Conservation (phyloP, 768 basidiomycete genomes). For the Pisolithus orientalis region DNA sequence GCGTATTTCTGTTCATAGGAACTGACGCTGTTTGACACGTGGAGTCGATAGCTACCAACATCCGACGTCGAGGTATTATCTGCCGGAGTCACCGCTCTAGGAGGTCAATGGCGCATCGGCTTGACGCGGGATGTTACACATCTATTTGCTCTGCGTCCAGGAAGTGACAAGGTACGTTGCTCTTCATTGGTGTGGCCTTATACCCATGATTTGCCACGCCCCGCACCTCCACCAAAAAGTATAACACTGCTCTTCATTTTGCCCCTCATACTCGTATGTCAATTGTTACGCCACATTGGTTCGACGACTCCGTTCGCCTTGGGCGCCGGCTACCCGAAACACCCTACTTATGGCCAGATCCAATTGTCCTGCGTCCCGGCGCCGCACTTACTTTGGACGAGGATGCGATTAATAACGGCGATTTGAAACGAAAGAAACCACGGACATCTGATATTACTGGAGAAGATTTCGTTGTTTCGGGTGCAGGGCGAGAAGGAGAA, state of each 20-base stretch:
- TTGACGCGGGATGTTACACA: slow-evolving; percentile 87
- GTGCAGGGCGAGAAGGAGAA: slow-evolving; percentile 30
- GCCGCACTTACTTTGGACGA: slow-evolving; percentile 12
- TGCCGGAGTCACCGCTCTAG: slow-evolving; percentile 66
- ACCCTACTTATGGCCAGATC: slow-evolving; percentile 72
- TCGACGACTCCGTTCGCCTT: slow-evolving; percentile 69
- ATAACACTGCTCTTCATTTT: slow-evolving; percentile 49
- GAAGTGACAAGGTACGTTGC: slow-evolving; percentile 44
- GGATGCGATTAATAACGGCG: slow-evolving; percentile 8
- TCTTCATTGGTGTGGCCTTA: not conserved
- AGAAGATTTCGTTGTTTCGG: slow-evolving; percentile 1
- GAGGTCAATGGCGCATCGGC: slow-evolving; percentile 74
- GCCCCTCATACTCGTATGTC: slow-evolving; percentile 52
- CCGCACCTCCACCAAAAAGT: slow-evolving; percentile 17
- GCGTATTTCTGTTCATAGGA: slow-evolving; percentile 9
- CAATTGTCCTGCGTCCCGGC: slow-evolving; percentile 37
- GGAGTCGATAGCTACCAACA: slow-evolving; percentile 41
- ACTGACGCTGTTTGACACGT: not conserved
- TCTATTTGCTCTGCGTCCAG: slow-evolving; percentile 55
- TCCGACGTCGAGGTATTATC: slow-evolving; percentile 68
- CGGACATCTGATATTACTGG: slow-evolving; percentile 17
- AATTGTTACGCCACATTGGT: slow-evolving; percentile 88
- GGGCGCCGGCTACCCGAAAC: slow-evolving; percentile 46
- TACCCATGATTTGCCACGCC: not conserved
- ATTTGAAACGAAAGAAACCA: slow-evolving; percentile 18